phyloP scores from a whole-genome alignment of 2,329 filamentous ascomycete species.

The Helotiales sp. region DNA sequence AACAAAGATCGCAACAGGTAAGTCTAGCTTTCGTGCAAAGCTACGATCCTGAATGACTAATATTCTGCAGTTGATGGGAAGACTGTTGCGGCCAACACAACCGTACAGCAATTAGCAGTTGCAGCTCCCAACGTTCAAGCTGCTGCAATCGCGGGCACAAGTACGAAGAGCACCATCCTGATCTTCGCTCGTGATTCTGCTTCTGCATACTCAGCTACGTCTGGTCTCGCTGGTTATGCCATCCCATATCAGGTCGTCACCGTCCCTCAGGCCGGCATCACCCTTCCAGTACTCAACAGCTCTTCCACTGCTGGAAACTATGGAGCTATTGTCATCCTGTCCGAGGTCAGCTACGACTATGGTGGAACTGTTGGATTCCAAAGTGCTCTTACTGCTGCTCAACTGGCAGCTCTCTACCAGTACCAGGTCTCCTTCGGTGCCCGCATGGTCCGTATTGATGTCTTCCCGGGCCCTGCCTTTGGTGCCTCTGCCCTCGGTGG shows the following conservation, averaged over 20 bases:
- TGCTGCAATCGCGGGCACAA: constrained; percentile 18
- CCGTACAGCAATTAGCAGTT: constrained; percentile 7
- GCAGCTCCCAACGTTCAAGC: constrained; percentile 15
- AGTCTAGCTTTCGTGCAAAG: not conserved
- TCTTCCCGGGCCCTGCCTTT: constrained; percentile 57
- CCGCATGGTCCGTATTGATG: constrained; percentile 64
- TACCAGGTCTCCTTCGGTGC: constrained; percentile 64
- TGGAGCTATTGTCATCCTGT: constrained; percentile 57
- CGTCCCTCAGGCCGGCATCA: constrained; percentile 57
- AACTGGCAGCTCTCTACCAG: constrained; percentile 60
- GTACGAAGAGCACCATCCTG: constrained; percentile 53
- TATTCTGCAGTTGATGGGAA: constrained; percentile 26
- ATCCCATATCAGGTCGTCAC: constrained; percentile 61
- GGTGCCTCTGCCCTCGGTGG: constrained; percentile 47
- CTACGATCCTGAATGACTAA: constrained; percentile 2
- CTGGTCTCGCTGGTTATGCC: constrained; percentile 63
- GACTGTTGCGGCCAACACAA: constrained; percentile 29
- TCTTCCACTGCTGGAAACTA: constrained; percentile 56
- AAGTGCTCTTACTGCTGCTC: constrained; percentile 53
- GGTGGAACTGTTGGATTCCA: constrained; percentile 47
- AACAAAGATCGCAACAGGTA: constrained; percentile 14
- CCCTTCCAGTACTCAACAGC: constrained; percentile 58
- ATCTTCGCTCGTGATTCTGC: constrained; percentile 59
- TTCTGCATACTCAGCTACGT: constrained; percentile 54
- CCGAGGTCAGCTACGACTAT: constrained; percentile 50